These are phyloP conservation scores for Chlorociboria aeruginascens DNA, from an alignment of 495 filamentous ascomycete species.

Conservation along the genomic window DNA sequence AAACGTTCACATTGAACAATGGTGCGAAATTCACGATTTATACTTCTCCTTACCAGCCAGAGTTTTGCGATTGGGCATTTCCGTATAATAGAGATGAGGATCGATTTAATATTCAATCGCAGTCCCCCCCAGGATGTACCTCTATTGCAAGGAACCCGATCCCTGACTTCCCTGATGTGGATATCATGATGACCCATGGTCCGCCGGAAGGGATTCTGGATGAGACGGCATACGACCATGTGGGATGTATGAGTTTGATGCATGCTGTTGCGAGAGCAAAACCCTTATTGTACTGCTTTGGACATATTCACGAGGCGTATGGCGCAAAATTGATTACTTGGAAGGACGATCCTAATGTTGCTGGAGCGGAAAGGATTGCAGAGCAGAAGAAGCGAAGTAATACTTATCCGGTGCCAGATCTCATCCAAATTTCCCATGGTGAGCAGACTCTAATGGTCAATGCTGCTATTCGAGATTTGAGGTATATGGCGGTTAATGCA, in stretches of 20 bases:
- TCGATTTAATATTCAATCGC: slow-evolving; percentile 22
- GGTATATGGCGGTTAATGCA: slow-evolving; percentile 1
- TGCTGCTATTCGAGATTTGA: slow-evolving; percentile 37
- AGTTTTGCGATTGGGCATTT: slow-evolving; percentile 50
- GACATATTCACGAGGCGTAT: slow-evolving; percentile 68
- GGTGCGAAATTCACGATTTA: slow-evolving; percentile 55
- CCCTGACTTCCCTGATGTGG: slow-evolving; percentile 37
- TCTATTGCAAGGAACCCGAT: slow-evolving; percentile 25
- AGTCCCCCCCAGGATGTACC: slow-evolving; percentile 11
- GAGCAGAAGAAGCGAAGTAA: slow-evolving; percentile 29
- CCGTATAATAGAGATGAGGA: slow-evolving; percentile 43
- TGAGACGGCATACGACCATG: slow-evolving; percentile 24
- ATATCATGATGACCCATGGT: slow-evolving; percentile 66
- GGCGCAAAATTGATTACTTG: slow-evolving; percentile 49
- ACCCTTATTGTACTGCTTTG: slow-evolving; percentile 56
- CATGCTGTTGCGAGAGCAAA: slow-evolving; percentile 39
- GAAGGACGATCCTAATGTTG: slow-evolving; percentile 25
- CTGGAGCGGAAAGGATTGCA: slow-evolving; percentile 28
- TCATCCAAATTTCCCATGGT: slow-evolving; percentile 28
- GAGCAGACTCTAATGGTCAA: slow-evolving; percentile 62
- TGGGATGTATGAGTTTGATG: slow-evolving; percentile 50
- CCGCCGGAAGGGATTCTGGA: slow-evolving; percentile 53
- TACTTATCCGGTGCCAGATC: slow-evolving; percentile 30
- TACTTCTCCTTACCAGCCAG: slow-evolving; percentile 58
- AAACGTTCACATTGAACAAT: slow-evolving; percentile 41